Evolutionary conservation across 805 yeast genomes (phyloP).

Genomic region (Barnettozyma sp.): DNA sequence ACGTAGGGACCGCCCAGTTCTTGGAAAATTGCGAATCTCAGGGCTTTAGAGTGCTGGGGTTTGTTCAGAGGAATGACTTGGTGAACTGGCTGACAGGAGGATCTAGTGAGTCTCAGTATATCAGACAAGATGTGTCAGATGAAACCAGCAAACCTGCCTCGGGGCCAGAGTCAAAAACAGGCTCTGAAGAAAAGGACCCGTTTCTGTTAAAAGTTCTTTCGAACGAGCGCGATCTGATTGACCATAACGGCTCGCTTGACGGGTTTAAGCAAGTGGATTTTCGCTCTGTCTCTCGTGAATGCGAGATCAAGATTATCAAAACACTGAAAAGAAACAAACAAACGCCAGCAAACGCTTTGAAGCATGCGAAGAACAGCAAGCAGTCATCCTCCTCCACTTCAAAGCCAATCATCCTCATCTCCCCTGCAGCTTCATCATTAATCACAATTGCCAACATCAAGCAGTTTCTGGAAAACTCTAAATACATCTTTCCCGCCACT

Average conservation of each 20-base stretch:
- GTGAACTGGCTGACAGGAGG: constrained; percentile 80
- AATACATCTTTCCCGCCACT: constrained; percentile 46
- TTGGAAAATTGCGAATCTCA: constrained; percentile 61
- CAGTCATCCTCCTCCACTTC: constrained; percentile 16
- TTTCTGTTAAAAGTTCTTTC: constrained; percentile 25
- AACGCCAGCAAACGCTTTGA: constrained; percentile 6
- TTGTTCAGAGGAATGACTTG: constrained; percentile 79
- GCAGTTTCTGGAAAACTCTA: constrained; percentile 67
- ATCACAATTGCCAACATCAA: constrained; percentile 59
- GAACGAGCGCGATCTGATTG: constrained; percentile 44
- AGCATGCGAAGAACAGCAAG: constrained; percentile 12
- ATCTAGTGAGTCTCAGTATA: constrained; percentile 50
- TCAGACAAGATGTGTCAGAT: constrained; percentile 25
- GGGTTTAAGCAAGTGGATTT: constrained; percentile 65
- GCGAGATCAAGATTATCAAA: constrained; percentile 50
- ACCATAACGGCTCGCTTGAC: constrained; percentile 55
- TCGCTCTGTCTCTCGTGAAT: constrained; percentile 58
- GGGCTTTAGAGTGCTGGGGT: constrained; percentile 64
- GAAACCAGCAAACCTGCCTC: background rate
- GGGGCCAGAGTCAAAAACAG: background rate
- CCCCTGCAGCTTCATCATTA: constrained; percentile 75
- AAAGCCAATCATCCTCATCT: constrained; percentile 61
- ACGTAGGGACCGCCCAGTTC: constrained; percentile 75
- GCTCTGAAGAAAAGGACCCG: constrained; percentile 20
- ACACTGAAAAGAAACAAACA: constrained; percentile 19